Evolutionary conservation across 164 flowering plant species (phyloP), one percentile per base, ranked within the genome.

Genomic region (Piper longum): DNA sequence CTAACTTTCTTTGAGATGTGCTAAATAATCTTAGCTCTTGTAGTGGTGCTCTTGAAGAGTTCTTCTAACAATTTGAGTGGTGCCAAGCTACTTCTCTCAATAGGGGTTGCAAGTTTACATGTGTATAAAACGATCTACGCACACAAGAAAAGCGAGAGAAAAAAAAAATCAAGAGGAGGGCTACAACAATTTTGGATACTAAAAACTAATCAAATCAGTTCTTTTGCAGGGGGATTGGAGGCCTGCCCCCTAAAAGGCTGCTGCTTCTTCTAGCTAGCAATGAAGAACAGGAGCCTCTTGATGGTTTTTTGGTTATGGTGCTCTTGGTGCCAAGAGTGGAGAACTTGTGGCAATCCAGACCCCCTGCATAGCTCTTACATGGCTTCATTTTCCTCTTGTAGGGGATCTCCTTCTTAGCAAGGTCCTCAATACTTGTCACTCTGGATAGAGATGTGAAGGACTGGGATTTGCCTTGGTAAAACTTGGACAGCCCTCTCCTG

Each of bases 401-500:
- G 39, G 81, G 77, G 43, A 14, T 75, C 64, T 73, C 81, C 75
- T 72, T 86, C 75, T 90, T 90, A 19, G 78, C 81, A 59, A 90
- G 79, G 67, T 90, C 92, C 70, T 85, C 84, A 13, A 82, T 41
- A 70, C 87, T 67, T 56, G 51, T 72, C 70, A 81, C 95, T 59
- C 71, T 80, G 66, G 87, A 75, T 19, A 90, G 70, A 69, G 81
- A 82, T 63, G 88, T 81, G 66, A 84, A 89, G 0, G 92, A 87
- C 66, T 86, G 86, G 0, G 90, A 85, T 64, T 90, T 85, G 19
- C 97, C 97, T 64, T 85, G 68, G 42, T 68, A 90, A 71, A 66
- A 83, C 67, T 77, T 79, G 5, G 97, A 89, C 40, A 90, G 75
- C 55, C 97, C 97, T 76, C 91, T 83, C 73, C 90, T 87, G 83